These are phyloP conservation scores for Auricularia cornea DNA, from an alignment of 768 basidiomycete genomes.

Conservation along the genomic window DNA sequence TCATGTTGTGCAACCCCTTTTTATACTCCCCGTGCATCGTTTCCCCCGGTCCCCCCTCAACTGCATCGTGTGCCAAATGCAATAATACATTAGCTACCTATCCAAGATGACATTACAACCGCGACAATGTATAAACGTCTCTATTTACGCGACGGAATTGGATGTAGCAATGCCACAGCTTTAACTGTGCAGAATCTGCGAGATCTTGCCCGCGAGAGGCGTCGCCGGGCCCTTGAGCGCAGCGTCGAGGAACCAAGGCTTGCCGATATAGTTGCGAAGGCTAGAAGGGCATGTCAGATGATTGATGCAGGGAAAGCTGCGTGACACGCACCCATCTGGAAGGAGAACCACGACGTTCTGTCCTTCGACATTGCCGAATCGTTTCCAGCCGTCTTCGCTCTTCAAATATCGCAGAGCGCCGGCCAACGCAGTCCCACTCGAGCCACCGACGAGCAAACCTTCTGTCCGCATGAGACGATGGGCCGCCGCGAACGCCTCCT, in stretches of 20 bases:
- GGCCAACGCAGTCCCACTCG: conserved; percentile 77
- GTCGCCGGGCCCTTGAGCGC: conserved; percentile 49
- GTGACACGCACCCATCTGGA: conserved; percentile 70
- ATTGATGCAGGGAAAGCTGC: background rate
- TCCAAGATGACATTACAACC: too few species aligned
- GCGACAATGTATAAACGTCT: too few species aligned
- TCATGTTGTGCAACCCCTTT: too few species aligned
- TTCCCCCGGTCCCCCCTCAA: too few species aligned
- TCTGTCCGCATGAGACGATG: conserved; percentile 72
- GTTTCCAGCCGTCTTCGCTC: conserved; percentile 50
- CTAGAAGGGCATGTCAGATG: conserved; percentile 28
- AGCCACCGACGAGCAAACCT: conserved; percentile 88
- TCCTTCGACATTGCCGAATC: conserved; percentile 55
- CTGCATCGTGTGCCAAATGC: too few species aligned
- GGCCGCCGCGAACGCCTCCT: conserved; percentile 71
- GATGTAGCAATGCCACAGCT: background rate
- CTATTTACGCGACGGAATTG: background rate
- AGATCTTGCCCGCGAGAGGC: conserved; percentile 42
- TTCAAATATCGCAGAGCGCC: conserved; percentile 74
- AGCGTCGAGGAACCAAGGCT: conserved; percentile 80
- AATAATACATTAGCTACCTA: too few species aligned
- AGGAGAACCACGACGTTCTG: conserved; percentile 84
- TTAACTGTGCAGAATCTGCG: conserved; percentile 24
- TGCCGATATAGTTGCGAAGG: conserved; percentile 91
- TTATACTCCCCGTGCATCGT: too few species aligned